These are phyloP conservation scores for Lichtheimia hyalospora DNA, from an alignment of 371 early-diverging fungal species.

Conservation along the genomic window DNA sequence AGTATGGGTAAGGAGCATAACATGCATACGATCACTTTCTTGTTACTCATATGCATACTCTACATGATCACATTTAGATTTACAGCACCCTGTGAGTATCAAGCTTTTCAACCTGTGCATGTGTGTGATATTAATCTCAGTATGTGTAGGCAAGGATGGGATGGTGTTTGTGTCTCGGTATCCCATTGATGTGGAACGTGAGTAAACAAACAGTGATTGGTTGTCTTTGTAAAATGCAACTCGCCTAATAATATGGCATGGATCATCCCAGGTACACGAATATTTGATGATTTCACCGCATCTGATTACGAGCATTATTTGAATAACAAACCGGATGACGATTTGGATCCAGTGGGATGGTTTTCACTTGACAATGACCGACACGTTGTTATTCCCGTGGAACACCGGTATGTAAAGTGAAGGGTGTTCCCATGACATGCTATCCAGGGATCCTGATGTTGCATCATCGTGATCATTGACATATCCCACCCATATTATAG, in stretches of 20 bases:
- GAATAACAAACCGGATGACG: slow-evolving; percentile 12
- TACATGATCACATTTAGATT: slow-evolving; percentile 7
- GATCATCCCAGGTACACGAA: slow-evolving; percentile 12
- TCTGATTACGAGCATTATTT: slow-evolving; percentile 16
- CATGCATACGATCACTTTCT: too few relatives aligned
- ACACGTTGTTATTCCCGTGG: slow-evolving; percentile 9
- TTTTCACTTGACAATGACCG: slow-evolving; percentile 19
- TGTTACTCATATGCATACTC: background rate
- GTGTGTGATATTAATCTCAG: background rate
- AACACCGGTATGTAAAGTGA: slow-evolving; percentile 4
- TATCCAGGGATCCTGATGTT: background rate
- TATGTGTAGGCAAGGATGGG: slow-evolving; percentile 21
- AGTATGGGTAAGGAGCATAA: slow-evolving; percentile 17
- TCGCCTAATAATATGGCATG: background rate
- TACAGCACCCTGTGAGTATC: slow-evolving; percentile 25
- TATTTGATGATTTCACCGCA: slow-evolving; percentile 23
- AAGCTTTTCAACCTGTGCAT: too few relatives aligned
- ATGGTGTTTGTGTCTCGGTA: slow-evolving; percentile 26
- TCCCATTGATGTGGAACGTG: slow-evolving; percentile 25
- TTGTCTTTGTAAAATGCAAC: background rate
- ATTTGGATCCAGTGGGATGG: slow-evolving; percentile 23
- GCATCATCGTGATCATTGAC: background rate
- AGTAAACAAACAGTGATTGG: slow-evolving; percentile 4
- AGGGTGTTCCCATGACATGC: too few relatives aligned
- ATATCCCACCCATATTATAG: slow-evolving; percentile 3